Evolutionary conservation across 2,329 filamentous ascomycete genomes (phyloP).

Genomic region (Neopestalotiopsis rosae): DNA sequence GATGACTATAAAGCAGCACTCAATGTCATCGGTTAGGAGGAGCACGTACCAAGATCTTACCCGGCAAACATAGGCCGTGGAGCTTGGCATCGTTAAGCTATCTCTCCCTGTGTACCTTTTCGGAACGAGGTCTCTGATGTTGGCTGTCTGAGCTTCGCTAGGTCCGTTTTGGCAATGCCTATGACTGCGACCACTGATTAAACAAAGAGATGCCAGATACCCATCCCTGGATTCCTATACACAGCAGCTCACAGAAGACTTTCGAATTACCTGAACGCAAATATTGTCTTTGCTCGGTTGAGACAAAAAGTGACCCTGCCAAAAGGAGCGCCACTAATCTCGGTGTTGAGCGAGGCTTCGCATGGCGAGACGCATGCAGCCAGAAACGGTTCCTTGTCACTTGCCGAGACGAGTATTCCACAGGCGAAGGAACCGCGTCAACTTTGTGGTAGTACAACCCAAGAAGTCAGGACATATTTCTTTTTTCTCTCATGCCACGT

Average conservation of each 20-base stretch:
- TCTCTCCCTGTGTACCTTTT: too few relatives aligned
- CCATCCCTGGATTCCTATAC: background rate
- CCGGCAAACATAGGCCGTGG: too few relatives aligned
- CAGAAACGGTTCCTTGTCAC: slow-evolving; percentile 1
- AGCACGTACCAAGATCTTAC: too few relatives aligned
- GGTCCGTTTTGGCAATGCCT: background rate
- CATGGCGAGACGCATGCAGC: background rate
- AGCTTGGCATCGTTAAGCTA: too few relatives aligned
- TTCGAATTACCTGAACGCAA: background rate
- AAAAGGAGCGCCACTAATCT: slow-evolving; percentile 1
- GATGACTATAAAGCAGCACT: too few relatives aligned
- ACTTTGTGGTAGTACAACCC: background rate
- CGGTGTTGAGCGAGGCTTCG: background rate
- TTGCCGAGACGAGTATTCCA: slow-evolving; percentile 1
- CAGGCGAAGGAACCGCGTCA: slow-evolving; percentile 1
- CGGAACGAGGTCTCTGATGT: too few relatives aligned
- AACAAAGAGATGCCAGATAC: background rate
- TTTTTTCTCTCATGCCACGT: background rate
- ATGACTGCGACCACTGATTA: background rate
- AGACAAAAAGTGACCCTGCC: background rate
- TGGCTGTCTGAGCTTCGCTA: too few relatives aligned
- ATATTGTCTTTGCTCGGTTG: background rate
- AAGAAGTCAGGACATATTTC: background rate
- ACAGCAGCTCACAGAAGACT: background rate
- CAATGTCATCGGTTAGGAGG: too few relatives aligned